Percentiles rank a stretch among this genome's conserved stretches.
phyloP scores from a whole-genome alignment of 2,329 filamentous ascomycete species.

The Exserohilum turcica region DNA sequence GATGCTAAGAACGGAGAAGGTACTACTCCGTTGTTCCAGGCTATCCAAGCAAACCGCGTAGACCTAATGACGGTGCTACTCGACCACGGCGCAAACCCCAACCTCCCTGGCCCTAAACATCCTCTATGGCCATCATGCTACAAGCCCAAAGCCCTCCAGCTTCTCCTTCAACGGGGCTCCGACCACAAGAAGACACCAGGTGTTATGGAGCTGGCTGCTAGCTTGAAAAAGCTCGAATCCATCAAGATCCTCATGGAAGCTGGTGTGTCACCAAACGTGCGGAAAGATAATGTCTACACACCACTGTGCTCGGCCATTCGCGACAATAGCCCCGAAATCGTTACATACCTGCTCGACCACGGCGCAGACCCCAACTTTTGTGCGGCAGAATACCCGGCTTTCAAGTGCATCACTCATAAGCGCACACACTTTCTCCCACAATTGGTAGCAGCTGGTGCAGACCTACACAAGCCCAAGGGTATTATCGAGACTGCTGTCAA shows the following conservation, averaged over 20 bases:
- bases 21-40: conserved; percentile 67
- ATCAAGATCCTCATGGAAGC: conserved; percentile 63
- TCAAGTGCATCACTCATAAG: conserved; percentile 71
- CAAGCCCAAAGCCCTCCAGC: conserved; percentile 62
- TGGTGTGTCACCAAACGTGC: conserved; percentile 65
- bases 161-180: conserved; percentile 64
- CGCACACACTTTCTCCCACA: conserved; percentile 64
- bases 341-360: conserved; percentile 62
- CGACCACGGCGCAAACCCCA: conserved; percentile 67
- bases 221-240: conserved; percentile 67
- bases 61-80: conserved; percentile 62
- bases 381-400: conserved; percentile 68
- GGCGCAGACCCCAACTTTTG: conserved; percentile 60
- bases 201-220: conserved; percentile 67
- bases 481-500: conserved; percentile 69
- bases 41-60: conserved; percentile 61
- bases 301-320: conserved; percentile 71
- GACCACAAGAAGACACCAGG: conserved; percentile 65
- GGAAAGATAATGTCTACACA: conserved; percentile 70
- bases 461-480: conserved; percentile 65
- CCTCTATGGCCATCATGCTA: conserved; percentile 69
- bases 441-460: conserved; percentile 62
- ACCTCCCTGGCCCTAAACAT: conserved; percentile 71
- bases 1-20: conserved; percentile 66
- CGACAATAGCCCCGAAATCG: conserved; percentile 66